Percentiles rank a stretch among this genome's conserved stretches.
Evolutionary conservation across 768 basidiomycete species (phyloP).

Genomic region (Collybia mongolica): DNA sequence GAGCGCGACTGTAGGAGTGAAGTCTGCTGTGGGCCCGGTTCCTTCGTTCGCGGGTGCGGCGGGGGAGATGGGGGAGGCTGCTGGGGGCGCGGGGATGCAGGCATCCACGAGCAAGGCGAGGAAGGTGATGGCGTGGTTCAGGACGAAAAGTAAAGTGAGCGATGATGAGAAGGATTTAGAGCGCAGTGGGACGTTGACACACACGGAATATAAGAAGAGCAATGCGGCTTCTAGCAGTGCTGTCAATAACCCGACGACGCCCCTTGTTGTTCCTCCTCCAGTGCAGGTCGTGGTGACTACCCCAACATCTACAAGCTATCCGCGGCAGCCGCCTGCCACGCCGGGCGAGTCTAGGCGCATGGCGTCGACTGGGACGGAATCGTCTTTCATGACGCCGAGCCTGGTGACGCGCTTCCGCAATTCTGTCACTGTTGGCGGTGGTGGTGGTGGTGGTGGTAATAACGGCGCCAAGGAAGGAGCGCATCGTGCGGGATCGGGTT

Average conservation of each 20-base stretch:
- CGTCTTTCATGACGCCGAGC: constrained; percentile 41
- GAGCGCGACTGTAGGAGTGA: constrained; percentile 6
- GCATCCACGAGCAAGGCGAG: constrained; percentile 86
- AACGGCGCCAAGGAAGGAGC: constrained; percentile 5
- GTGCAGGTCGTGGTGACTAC: constrained; percentile 41
- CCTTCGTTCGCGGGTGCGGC: constrained; percentile 15
- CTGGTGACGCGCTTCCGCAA: constrained; percentile 49
- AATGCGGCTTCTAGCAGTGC: constrained; percentile 31
- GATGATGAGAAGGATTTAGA: constrained; percentile 25
- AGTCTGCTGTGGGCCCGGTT: constrained; percentile 8
- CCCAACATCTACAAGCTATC: constrained; percentile 24
- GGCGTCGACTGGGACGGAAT: constrained; percentile 38
- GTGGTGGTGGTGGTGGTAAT: constrained; percentile 27
- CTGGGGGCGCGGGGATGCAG: constrained; percentile 39
- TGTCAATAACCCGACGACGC: constrained; percentile 24
- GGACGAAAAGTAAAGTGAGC: constrained; percentile 60
- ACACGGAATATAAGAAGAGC: constrained; percentile 26
- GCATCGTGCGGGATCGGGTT: constrained; percentile 26
- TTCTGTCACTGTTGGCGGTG: constrained; percentile 44
- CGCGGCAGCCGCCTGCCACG: constrained; percentile 18
- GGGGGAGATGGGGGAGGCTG: constrained; percentile 26
- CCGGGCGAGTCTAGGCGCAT: constrained; percentile 37
- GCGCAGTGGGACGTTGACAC: constrained; percentile 24
- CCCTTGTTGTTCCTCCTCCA: constrained; percentile 21
- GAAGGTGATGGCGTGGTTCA: constrained; percentile 99